Percentiles rank a stretch among this genome's conserved stretches.
Conservation (phyloP, 805 yeast species). For the Debaryomyces hansenii region DNA sequence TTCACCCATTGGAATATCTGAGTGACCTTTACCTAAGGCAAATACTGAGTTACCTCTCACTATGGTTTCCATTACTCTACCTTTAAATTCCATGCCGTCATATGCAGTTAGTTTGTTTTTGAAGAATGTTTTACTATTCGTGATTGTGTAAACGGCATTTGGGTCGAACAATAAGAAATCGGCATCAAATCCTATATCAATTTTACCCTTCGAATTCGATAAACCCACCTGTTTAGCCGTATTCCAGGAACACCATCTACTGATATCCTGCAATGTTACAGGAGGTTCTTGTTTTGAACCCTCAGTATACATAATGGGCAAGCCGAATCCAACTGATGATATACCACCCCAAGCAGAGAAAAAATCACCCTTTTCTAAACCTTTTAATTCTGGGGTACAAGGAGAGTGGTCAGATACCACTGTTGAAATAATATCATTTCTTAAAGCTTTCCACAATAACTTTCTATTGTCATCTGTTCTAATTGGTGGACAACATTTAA, state of each 20-base stretch:
- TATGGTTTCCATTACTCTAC: constrained; percentile 77
- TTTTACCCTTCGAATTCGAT: constrained; percentile 66
- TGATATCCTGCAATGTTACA: constrained; percentile 59
- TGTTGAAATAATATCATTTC: constrained; percentile 65
- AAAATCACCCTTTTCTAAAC: constrained; percentile 80
- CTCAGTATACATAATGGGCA: constrained; percentile 78
- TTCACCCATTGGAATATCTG: constrained; percentile 56
- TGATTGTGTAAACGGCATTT: constrained; percentile 46
- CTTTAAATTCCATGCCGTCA: constrained; percentile 65
- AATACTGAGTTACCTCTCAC: constrained; percentile 75
- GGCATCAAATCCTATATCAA: constrained; percentile 79
- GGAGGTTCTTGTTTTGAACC: constrained; percentile 54
- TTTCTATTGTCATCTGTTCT: constrained; percentile 70
- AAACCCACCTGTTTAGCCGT: constrained; percentile 88
- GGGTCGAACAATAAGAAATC: constrained; percentile 85
- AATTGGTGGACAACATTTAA: constrained; percentile 95
- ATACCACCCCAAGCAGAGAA: constrained; percentile 97
- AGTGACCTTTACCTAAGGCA: constrained; percentile 54
- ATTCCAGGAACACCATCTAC: constrained; percentile 76
- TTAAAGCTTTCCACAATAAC: constrained; percentile 76
- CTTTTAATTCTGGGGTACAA: constrained; percentile 88
- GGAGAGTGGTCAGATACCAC: constrained; percentile 97
- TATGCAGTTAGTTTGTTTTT: constrained; percentile 90
- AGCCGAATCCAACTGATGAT: constrained; percentile 87
- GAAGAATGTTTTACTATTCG: constrained; percentile 60